These are phyloP conservation scores for Colletotrichum orchidophilum DNA, from an alignment of 2,329 filamentous ascomycete species.

Conservation along the genomic window DNA sequence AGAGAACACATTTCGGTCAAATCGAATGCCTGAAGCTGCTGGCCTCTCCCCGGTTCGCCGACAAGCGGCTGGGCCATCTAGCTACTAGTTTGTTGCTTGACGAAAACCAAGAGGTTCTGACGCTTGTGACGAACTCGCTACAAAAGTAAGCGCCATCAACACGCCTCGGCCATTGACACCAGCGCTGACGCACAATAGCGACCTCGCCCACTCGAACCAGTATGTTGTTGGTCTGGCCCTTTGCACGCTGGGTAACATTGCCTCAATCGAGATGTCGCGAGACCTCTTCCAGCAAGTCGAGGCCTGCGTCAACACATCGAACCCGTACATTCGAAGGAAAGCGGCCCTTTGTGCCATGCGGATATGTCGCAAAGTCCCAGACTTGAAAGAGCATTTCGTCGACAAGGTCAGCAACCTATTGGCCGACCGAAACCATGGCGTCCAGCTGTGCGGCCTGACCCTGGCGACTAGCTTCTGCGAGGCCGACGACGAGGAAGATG, in stretches of 20 bases:
- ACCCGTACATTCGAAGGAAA: constrained; percentile 98
- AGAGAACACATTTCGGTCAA: constrained; percentile 98
- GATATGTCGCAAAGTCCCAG: constrained; percentile 97
- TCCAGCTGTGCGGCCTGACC: constrained; percentile 90
- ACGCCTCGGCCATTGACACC: background rate
- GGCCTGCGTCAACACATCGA: constrained; percentile 87
- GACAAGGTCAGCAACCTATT: constrained; percentile 91
- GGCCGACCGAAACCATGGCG: constrained; percentile 94
- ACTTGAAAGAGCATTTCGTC: constrained; percentile 95
- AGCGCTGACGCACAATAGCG: constrained; percentile 65
- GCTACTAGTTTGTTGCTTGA: constrained; percentile 96
- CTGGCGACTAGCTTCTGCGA: constrained; percentile 93
- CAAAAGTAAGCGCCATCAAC: constrained; percentile 76
- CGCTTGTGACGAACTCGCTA: constrained; percentile 95
- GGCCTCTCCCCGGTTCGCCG: constrained; percentile 95
- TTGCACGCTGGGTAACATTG: constrained; percentile 96
- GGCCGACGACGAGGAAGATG: constrained; percentile 90
- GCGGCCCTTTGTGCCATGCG: constrained; percentile 98
- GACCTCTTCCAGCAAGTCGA: constrained; percentile 98
- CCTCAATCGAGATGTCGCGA: constrained; percentile 97
- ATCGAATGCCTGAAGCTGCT: constrained; percentile 99
- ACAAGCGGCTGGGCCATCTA: constrained; percentile 95
- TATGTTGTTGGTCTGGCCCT: constrained; percentile 97
- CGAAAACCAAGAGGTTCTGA: constrained; percentile 98
- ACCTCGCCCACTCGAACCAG: constrained; percentile 96